These are phyloP conservation scores for Emydomyces testavorans DNA, from an alignment of 2,329 filamentous ascomycete genomes.

Conservation along the genomic window DNA sequence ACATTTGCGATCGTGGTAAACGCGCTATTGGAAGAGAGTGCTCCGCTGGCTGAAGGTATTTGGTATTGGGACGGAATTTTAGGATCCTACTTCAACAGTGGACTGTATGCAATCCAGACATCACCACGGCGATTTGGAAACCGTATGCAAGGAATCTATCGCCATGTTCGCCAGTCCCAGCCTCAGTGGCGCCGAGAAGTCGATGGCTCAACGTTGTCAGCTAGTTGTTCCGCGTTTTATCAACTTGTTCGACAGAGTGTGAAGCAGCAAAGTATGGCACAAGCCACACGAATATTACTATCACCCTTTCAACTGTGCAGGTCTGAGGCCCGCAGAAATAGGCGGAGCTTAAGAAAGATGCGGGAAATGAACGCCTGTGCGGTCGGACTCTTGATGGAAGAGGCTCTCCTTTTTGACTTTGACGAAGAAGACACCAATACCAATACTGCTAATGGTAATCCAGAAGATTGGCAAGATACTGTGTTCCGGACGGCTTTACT, in stretches of 20 bases:
- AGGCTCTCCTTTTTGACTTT: slow-evolving; percentile 60
- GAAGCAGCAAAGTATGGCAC: slow-evolving; percentile 56
- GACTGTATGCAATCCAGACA: slow-evolving; percentile 75
- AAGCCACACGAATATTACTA: slow-evolving; percentile 60
- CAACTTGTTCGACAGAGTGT: slow-evolving; percentile 65
- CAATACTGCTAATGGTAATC: slow-evolving; percentile 33
- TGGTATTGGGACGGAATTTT: slow-evolving; percentile 94
- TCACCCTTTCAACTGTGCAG: slow-evolving; percentile 67
- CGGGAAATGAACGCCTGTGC: slow-evolving; percentile 74
- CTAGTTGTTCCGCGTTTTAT: slow-evolving; percentile 57
- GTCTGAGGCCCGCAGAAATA: slow-evolving; percentile 63
- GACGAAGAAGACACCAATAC: slow-evolving; percentile 48
- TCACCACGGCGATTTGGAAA: slow-evolving; percentile 64
- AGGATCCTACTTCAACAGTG: slow-evolving; percentile 64
- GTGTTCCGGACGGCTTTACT: slow-evolving; percentile 70
- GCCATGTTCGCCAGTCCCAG: slow-evolving; percentile 37
- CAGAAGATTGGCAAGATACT: slow-evolving; percentile 55
- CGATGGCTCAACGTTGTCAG: slow-evolving; percentile 25
- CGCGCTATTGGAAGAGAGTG: slow-evolving; percentile 67
- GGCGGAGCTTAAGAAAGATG: slow-evolving; percentile 57
- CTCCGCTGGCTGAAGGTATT: slow-evolving; percentile 72
- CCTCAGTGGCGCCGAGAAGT: slow-evolving; percentile 17
- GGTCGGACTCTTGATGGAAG: slow-evolving; percentile 75
- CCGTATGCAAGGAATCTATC: slow-evolving; percentile 59
- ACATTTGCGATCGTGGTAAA: slow-evolving; percentile 71